Evolutionary conservation across 1,139 yeast species (phyloP).

Genomic region (Ogataea hybrid): DNA sequence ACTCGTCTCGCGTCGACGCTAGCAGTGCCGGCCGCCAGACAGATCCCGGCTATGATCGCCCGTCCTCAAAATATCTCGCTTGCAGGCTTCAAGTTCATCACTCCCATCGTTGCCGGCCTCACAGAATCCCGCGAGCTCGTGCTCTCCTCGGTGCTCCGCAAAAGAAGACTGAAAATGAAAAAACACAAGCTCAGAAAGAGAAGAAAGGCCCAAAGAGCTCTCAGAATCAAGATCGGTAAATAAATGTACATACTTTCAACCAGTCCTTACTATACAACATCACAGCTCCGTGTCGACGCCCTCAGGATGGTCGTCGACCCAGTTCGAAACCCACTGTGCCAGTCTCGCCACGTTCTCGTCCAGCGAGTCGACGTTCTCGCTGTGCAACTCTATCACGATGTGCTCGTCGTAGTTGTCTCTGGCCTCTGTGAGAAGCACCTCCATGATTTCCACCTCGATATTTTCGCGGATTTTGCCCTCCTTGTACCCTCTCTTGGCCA

Average conservation of each 20-base stretch:
- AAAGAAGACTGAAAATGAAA: conserved; percentile 63
- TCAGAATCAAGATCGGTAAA: conserved; percentile 57
- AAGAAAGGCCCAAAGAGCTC: conserved; percentile 59
- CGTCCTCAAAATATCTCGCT: conserved; percentile 1
- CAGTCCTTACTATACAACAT: conserved; percentile 2
- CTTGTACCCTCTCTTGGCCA: conserved; percentile 70
- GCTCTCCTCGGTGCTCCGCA: conserved; percentile 55
- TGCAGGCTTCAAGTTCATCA: conserved; percentile 4
- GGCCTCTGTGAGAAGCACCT: conserved; percentile 85
- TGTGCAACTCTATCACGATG: conserved; percentile 74
- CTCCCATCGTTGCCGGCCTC: conserved; percentile 6
- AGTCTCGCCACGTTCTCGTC: conserved; percentile 79
- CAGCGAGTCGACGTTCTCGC: conserved; percentile 72
- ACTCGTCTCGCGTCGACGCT: conserved; percentile 7
- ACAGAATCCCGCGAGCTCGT: conserved; percentile 29
- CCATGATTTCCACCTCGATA: conserved; percentile 96
- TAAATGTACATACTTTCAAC: conserved; percentile 15
- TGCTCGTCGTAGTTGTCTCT: conserved; percentile 74
- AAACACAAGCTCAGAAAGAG: conserved; percentile 64
- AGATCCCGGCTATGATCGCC: background rate
- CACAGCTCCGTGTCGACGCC: conserved; percentile 37
- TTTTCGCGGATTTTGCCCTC: conserved; percentile 85
- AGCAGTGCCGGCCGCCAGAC: background rate
- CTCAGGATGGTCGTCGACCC: conserved; percentile 54
- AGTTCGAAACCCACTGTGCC: conserved; percentile 66